phyloP scores from a whole-genome alignment of 2,329 filamentous ascomycete species.

The Fusarium heterosporum region DNA sequence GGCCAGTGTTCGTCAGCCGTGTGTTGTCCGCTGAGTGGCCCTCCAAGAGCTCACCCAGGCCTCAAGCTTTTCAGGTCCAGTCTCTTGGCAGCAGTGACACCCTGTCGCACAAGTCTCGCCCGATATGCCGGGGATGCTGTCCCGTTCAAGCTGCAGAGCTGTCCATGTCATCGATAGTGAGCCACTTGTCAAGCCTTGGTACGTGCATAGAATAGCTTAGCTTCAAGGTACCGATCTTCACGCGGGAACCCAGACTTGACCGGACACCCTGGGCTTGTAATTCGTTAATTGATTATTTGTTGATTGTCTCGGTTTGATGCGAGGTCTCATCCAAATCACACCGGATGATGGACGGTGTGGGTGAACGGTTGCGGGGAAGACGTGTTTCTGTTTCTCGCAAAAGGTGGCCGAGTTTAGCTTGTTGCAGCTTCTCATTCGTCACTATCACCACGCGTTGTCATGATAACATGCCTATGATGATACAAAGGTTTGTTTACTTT shows the following conservation, averaged over 20 bases:
- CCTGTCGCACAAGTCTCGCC: constrained; percentile 30
- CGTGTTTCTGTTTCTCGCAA: constrained; percentile 17
- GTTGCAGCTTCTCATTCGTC: constrained; percentile 32
- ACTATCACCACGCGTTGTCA: constrained; percentile 8
- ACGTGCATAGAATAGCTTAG: constrained; percentile 15
- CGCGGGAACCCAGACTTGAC: constrained; percentile 12
- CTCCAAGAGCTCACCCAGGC: constrained; percentile 7
- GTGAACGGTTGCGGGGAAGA: constrained; percentile 37
- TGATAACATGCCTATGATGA: constrained; percentile 34
- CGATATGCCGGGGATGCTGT: constrained; percentile 30
- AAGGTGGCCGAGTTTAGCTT: constrained; percentile 5
- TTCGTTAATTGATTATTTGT: constrained; percentile 8
- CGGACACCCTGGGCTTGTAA: background rate
- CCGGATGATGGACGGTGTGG: constrained; percentile 28
- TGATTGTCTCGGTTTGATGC: constrained; percentile 17
- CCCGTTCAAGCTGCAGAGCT: constrained; percentile 20
- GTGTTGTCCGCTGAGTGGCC: constrained; percentile 44
- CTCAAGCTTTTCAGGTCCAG: constrained; percentile 14
- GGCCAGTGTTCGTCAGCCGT: constrained; percentile 38
- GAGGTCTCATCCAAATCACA: constrained; percentile 23
- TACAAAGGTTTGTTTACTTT: constrained; percentile 35
- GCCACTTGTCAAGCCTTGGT: constrained; percentile 16
- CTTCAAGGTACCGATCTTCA: constrained; percentile 4
- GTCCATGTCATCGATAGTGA: constrained; percentile 21
- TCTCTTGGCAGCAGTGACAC: constrained; percentile 38